These are phyloP conservation scores for Rhizopogon vulgaris DNA, from an alignment of 768 basidiomycete species.

Conservation along the genomic window DNA sequence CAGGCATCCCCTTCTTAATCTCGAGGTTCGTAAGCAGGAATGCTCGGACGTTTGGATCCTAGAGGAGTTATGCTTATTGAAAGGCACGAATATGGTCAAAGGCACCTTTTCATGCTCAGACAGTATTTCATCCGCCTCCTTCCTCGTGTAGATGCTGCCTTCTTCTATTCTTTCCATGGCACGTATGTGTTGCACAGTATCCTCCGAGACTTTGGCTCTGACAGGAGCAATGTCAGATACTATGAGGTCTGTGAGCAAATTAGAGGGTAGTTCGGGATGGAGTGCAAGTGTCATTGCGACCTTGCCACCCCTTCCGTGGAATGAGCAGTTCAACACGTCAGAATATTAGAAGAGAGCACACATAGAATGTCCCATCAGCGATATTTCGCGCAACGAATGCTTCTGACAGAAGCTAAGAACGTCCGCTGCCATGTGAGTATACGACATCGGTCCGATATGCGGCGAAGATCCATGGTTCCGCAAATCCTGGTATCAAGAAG, in stretches of 20 bases:
- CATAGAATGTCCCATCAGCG: slow-evolving; percentile 90
- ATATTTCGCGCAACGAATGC: slow-evolving; percentile 51
- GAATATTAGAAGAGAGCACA: slow-evolving; percentile 29
- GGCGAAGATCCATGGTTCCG: slow-evolving; percentile 88
- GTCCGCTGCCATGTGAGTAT: slow-evolving; percentile 75
- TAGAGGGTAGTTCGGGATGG: slow-evolving; percentile 32
- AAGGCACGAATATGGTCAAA: background rate
- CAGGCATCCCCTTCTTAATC: slow-evolving; percentile 21
- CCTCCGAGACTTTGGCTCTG: slow-evolving; percentile 46
- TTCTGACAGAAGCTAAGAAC: slow-evolving; percentile 59
- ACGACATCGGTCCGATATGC: slow-evolving; percentile 67
- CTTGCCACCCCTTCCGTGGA: slow-evolving; percentile 71
- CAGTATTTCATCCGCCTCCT: slow-evolving; percentile 66
- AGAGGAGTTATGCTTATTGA: slow-evolving; percentile 2
- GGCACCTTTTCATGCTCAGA: slow-evolving; percentile 56
- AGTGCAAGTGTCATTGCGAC: slow-evolving; percentile 68
- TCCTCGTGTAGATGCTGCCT: slow-evolving; percentile 49
- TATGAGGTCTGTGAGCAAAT: slow-evolving; percentile 51
- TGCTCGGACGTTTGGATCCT: slow-evolving; percentile 72
- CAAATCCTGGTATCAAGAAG: slow-evolving; percentile 51
- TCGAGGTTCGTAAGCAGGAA: slow-evolving; percentile 84
- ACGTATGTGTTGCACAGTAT: slow-evolving; percentile 60
- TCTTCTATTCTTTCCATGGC: slow-evolving; percentile 73
- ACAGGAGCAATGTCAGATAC: slow-evolving; percentile 82
- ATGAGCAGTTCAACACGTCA: background rate